These are phyloP conservation scores for Melampsora americana DNA, from an alignment of 1,284 basidiomycete species.

Conservation along the genomic window DNA sequence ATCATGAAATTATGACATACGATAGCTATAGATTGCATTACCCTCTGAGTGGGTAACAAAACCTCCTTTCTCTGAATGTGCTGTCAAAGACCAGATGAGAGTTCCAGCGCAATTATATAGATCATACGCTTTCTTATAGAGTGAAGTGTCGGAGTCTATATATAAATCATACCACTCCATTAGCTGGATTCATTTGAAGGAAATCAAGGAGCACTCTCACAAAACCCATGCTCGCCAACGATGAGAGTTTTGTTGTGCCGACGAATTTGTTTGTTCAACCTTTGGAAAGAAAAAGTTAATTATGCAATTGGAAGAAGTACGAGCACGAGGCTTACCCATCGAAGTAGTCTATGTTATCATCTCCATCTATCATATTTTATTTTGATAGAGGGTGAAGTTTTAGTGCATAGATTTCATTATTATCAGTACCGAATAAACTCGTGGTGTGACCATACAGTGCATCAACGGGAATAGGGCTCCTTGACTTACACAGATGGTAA, in stretches of 20 bases:
- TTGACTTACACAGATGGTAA: slow-evolving; percentile 38
- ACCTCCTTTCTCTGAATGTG: slow-evolving; percentile 36
- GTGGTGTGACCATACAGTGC: too few relatives aligned
- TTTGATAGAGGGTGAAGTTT: background rate
- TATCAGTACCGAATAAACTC: too few relatives aligned
- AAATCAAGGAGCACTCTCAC: background rate
- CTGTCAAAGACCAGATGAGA: slow-evolving; percentile 30
- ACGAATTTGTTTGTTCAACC: background rate
- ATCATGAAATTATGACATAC: background rate
- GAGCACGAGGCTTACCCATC: slow-evolving; percentile 6
- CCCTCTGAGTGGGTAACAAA: slow-evolving; percentile 41
- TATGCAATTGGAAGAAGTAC: background rate
- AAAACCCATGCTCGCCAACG: slow-evolving; percentile 42
- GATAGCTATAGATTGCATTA: background rate
- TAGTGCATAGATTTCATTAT: too few relatives aligned
- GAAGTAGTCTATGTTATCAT: slow-evolving; percentile 12
- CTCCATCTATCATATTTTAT: slow-evolving; percentile 32
- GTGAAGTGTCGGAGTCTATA: slow-evolving; percentile 18
- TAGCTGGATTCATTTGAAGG: background rate
- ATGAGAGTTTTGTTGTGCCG: slow-evolving; percentile 30
- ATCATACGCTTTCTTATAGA: slow-evolving; percentile 14
- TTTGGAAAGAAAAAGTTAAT: background rate
- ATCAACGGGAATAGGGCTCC: too few relatives aligned
- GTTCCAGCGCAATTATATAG: slow-evolving; percentile 23
- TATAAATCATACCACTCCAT: background rate